Base-by-base conservation (phyloP, 2,329 filamentous ascomycete genomes). In the Aspergillus fumigatus region DNA sequence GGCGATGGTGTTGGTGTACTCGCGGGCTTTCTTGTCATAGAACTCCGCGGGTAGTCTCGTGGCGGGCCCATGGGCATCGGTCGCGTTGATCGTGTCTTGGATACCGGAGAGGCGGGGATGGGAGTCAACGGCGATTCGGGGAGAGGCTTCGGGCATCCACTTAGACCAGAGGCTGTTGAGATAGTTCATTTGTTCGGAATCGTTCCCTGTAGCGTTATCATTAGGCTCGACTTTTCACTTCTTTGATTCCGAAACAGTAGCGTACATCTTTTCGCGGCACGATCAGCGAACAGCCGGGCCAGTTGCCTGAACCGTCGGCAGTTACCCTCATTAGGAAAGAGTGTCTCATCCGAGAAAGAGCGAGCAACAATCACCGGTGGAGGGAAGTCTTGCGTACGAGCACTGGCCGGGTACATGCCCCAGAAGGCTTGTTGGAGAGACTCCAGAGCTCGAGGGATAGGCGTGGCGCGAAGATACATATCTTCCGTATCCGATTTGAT, bases 21-120 rank as follows among this genome's bases (percentile, higher is more conserved):
- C 79, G 51, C 85, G 81, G 3, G 82, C 85, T 67, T 87, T 88
- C 19, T 81, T 70, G 68, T 97, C 91, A 74, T 97, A 97, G 73
- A 99, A 97, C 60, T 92, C 89, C 9, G 81, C 79, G 0, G 94
- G 94, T 2, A 97, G 81, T 48, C 82, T 85, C 0, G 92, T 97
- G 10, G 83, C 82, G 0, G 88, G 84, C 0, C 90, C 90, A 70
- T 97, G 94, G 2, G 92, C 93, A 11, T 89, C 80, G 0, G 91
- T 96, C 6, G 90, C 85, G 70, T 97, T 97, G 68, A 97, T 83
- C 0, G 90, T 94, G 75, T 99, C 94, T 88, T 96, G 91, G 66
- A 99, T 88, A 53, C 94, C 94, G 5, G 87, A 92, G 11, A 97
- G 80, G 48, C 92, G 82, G 0, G 94, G 94, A 58, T 88, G 87